These are phyloP conservation scores for Fonsecaea erecta DNA, from an alignment of 2,329 filamentous ascomycete species.

Conservation along the genomic window DNA sequence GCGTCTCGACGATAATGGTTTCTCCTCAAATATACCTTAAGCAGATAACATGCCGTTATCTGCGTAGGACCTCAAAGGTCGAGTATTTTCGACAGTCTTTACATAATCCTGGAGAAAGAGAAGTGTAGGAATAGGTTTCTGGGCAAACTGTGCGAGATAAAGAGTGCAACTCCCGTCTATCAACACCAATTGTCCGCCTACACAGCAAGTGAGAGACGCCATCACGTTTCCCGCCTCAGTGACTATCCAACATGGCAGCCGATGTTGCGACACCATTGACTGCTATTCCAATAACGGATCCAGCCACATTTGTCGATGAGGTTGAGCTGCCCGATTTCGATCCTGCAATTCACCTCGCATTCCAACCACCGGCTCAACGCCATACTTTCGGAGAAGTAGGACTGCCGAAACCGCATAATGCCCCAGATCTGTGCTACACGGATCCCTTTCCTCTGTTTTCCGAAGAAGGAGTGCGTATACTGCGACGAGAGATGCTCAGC, in stretches of 20 bases:
- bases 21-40: neutral
- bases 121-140: neutral
- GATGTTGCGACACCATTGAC: conserved; percentile 1
- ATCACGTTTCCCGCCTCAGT: no score
- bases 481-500: conserved; percentile 63
- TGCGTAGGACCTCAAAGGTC: neutral
- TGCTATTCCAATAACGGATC: neutral
- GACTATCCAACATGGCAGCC: neutral
- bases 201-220: neutral
- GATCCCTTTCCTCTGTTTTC: conserved; percentile 68
- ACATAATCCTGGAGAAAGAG: neutral
- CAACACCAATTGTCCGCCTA: neutral
- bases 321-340: conserved; percentile 5
- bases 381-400: conserved; percentile 8
- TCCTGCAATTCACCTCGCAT: conserved; percentile 10
- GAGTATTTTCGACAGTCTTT: neutral
- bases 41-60: neutral
- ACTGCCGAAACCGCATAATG: conserved; percentile 8
- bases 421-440: conserved; percentile 42
- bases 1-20: neutral
- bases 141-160: neutral
- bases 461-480: conserved; percentile 61
- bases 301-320: neutral
- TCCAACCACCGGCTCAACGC: conserved; percentile 6
- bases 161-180: neutral